Percentiles rank a stretch among this genome's conserved stretches.
Evolutionary conservation across 441 rosid species (phyloP).

Genomic region (Erysimum cheiri): DNA sequence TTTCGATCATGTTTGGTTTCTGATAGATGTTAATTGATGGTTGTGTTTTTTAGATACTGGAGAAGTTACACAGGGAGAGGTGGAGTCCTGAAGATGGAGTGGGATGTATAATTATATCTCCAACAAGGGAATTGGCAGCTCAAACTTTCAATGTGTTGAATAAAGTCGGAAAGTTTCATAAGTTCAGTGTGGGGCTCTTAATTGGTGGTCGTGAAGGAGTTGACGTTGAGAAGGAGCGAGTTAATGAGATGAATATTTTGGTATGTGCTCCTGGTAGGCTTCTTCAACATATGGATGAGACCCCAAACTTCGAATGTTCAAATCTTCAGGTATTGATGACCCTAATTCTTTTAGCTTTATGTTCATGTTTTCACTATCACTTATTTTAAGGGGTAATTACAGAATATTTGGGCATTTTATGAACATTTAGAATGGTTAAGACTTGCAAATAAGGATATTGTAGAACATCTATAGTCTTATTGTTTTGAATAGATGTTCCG

Average conservation of each 20-base stretch:
- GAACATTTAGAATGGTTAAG: constrained; percentile 16
- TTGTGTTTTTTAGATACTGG: constrained; percentile 61
- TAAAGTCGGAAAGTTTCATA: constrained; percentile 77
- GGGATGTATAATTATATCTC: constrained; percentile 90
- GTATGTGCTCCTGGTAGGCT: constrained; percentile 97
- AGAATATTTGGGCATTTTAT: not conserved
- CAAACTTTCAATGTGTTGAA: constrained; percentile 84
- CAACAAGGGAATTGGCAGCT: constrained; percentile 84
- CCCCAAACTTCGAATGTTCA: constrained; percentile 91
- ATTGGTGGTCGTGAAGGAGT: constrained; percentile 96
- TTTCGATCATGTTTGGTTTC: not conserved
- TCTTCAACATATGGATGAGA: constrained; percentile 98
- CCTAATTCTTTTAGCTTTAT: not conserved
- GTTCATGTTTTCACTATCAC: constrained; percentile 8
- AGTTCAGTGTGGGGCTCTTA: constrained; percentile 84
- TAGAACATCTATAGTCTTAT: constrained; percentile 4
- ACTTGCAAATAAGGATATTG: constrained; percentile 3
- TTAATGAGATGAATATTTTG: constrained; percentile 78
- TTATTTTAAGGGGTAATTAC: not conserved
- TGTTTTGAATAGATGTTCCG: not conserved
- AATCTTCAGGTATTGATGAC: constrained; percentile 73
- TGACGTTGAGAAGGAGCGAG: constrained; percentile 77
- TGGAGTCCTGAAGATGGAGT: constrained; percentile 96
- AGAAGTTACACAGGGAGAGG: constrained; percentile 76
- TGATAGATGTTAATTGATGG: not conserved